phyloP scores from a whole-genome alignment of 306 rosid genomes.

The Vigna unguiculata region DNA sequence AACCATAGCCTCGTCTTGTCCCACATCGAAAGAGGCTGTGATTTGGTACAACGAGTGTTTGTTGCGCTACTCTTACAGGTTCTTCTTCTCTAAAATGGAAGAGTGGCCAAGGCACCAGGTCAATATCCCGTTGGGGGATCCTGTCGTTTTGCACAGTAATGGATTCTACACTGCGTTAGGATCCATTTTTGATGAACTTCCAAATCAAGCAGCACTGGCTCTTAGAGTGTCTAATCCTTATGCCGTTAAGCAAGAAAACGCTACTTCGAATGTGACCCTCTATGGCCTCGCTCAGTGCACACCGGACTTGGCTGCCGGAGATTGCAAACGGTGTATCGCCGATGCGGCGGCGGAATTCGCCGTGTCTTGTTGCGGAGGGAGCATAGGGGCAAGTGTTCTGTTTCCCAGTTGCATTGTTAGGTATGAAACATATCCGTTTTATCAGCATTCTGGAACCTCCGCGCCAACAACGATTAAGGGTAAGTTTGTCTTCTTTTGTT shows the following conservation, averaged over 20 bases:
- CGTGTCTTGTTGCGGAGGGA: constrained; percentile 51
- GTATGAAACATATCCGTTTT: constrained; percentile 55
- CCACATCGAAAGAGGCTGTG: constrained; percentile 43
- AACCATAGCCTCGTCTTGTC: constrained; percentile 37
- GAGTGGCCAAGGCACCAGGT: constrained; percentile 45
- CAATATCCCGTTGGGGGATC: constrained; percentile 52
- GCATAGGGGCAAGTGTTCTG: constrained; percentile 45
- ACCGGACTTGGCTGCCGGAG: constrained; percentile 44
- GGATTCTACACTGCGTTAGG: constrained; percentile 43
- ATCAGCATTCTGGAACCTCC: constrained; percentile 46
- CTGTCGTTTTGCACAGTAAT: constrained; percentile 33
- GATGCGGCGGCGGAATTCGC: constrained; percentile 47
- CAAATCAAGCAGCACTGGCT: constrained; percentile 40
- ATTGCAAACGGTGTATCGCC: constrained; percentile 45
- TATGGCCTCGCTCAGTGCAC: constrained; percentile 62
- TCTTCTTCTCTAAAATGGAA: constrained; percentile 46
- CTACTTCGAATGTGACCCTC: constrained; percentile 20
- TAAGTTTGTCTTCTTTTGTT: constrained; percentile 9
- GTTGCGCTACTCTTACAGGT: constrained; percentile 46
- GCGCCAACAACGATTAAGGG: constrained; percentile 6
- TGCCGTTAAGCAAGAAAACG: constrained; percentile 48
- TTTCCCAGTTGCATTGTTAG: constrained; percentile 56
- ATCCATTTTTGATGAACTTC: constrained; percentile 38
- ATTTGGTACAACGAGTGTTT: constrained; percentile 61
- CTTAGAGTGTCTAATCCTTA: not conserved